Percentiles rank a stretch among this genome's conserved stretches.
Evolutionary conservation across 2,329 filamentous ascomycete genomes (phyloP).

Genomic region (Clarireedia homoeocarpa): DNA sequence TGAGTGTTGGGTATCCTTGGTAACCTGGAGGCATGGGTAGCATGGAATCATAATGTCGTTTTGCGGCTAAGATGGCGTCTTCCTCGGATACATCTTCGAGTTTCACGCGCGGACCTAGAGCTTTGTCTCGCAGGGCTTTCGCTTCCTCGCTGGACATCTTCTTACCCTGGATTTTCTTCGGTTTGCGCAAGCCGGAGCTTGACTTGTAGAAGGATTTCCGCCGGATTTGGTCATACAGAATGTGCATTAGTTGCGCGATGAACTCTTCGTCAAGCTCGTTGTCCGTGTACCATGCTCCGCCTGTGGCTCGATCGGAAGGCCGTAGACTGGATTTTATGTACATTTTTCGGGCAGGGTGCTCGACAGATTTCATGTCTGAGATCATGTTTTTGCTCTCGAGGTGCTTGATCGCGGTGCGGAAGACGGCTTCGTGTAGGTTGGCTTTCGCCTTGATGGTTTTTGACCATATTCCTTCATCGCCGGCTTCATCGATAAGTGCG

Average conservation of each 20-base stretch:
- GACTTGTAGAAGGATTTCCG: conserved; percentile 59
- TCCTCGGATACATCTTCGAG: conserved; percentile 16
- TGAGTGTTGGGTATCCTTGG: conserved; percentile 70
- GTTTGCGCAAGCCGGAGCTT: conserved; percentile 36
- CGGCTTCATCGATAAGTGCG: conserved; percentile 78
- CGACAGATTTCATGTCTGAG: conserved; percentile 83
- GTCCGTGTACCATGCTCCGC: conserved; percentile 91
- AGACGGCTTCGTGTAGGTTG: conserved; percentile 74
- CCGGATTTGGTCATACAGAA: conserved; percentile 68
- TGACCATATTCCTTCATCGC: conserved; percentile 83
- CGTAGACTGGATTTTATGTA: conserved; percentile 84
- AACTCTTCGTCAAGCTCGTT: conserved; percentile 84
- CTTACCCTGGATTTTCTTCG: conserved; percentile 46
- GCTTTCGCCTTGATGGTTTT: conserved; percentile 73
- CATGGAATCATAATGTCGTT: conserved; percentile 16
- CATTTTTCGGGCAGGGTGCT: conserved; percentile 86
- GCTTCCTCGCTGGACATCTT: conserved; percentile 37
- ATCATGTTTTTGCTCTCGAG: conserved; percentile 78
- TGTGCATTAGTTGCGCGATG: conserved; percentile 66
- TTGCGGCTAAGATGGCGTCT: conserved; percentile 8
- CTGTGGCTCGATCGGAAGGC: conserved; percentile 83
- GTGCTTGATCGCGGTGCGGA: conserved; percentile 76
- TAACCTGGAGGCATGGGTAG: conserved; percentile 56
- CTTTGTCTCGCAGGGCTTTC: conserved; percentile 25
- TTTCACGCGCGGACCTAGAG: conserved; percentile 12